These are phyloP conservation scores for Aspergillus ellipticus DNA, from an alignment of 495 filamentous ascomycete species.

Conservation along the genomic window DNA sequence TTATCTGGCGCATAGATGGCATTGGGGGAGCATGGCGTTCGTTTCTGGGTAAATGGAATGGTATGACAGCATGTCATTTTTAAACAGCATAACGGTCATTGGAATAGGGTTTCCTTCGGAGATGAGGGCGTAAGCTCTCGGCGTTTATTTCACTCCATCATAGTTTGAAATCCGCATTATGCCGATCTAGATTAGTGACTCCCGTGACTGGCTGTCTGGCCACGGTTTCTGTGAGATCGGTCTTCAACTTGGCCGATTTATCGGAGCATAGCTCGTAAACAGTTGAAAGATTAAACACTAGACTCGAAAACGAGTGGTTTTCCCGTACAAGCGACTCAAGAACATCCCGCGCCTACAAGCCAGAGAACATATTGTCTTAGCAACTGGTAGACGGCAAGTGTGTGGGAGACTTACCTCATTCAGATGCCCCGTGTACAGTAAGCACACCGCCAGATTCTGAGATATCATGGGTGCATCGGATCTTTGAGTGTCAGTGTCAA, in stretches of 20 bases:
- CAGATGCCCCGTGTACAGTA: slow-evolving; percentile 74
- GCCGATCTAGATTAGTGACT: slow-evolving; percentile 63
- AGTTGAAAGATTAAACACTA: slow-evolving; percentile 86
- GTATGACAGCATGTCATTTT: slow-evolving; percentile 10
- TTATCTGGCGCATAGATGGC: slow-evolving; percentile 7
- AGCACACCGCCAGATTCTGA: slow-evolving; percentile 78
- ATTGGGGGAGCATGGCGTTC: slow-evolving; percentile 14
- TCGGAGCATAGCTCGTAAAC: slow-evolving; percentile 92
- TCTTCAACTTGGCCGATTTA: slow-evolving; percentile 62
- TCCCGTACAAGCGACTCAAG: slow-evolving; percentile 61
- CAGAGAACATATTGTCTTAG: neutral
- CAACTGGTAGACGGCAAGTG: neutral
- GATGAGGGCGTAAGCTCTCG: neutral
- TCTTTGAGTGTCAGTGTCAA: slow-evolving; percentile 27
- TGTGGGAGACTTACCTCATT: slow-evolving; percentile 54
- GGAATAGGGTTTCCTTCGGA: neutral
- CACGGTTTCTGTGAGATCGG: slow-evolving; percentile 63
- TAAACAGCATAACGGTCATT: slow-evolving; percentile 6
- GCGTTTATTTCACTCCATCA: slow-evolving; percentile 31
- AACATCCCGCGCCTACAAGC: slow-evolving; percentile 50
- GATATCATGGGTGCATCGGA: slow-evolving; percentile 50
- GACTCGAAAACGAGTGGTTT: slow-evolving; percentile 62
- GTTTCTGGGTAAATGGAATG: slow-evolving; percentile 1
- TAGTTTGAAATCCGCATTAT: slow-evolving; percentile 74
- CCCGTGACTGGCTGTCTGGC: slow-evolving; percentile 46